Percentiles rank a stretch among this genome's conserved stretches.
phyloP scores from a whole-genome alignment of 352 stramenopile genomes.

The Globisporangium yorkense region DNA sequence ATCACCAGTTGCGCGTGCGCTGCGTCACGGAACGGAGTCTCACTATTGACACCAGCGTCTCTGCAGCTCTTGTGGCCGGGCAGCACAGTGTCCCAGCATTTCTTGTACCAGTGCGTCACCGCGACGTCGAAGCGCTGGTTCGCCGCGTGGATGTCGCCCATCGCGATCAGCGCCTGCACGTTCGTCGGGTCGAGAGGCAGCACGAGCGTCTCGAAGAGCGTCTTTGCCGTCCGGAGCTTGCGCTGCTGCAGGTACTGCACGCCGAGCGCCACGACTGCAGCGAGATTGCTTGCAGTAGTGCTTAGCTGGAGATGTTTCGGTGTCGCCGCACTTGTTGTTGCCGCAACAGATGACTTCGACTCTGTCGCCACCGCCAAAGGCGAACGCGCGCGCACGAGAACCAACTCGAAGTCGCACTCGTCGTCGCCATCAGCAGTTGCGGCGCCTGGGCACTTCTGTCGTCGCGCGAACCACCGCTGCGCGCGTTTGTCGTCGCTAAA shows the following conservation, averaged over 20 bases:
- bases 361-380: not conserved
- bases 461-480: constrained; percentile 1
- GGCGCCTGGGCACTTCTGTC: not conserved
- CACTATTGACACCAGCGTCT: constrained; percentile 4
- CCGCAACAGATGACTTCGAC: not conserved
- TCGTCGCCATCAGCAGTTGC: not conserved
- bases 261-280: constrained; percentile 29
- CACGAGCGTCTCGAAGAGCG: constrained; percentile 42
- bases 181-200: constrained; percentile 31
- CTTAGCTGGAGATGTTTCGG: constrained; percentile 7
- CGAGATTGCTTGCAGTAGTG: not conserved
- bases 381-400: constrained; percentile 19
- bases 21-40: not conserved
- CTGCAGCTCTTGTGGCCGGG: not conserved
- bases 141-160: constrained; percentile 45
- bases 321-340: not conserved
- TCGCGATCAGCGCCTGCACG: constrained; percentile 36
- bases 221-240: constrained; percentile 39
- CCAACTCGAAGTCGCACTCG: constrained; percentile 31
- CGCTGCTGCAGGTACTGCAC: constrained; percentile 32
- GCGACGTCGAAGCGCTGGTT: constrained; percentile 36
- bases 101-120: constrained; percentile 29
- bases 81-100: constrained; percentile 30
- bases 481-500: constrained; percentile 6
- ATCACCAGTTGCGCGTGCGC: constrained; percentile 16